Conservation (phyloP, 2,329 filamentous ascomycete genomes). For the Eutypa lata region DNA sequence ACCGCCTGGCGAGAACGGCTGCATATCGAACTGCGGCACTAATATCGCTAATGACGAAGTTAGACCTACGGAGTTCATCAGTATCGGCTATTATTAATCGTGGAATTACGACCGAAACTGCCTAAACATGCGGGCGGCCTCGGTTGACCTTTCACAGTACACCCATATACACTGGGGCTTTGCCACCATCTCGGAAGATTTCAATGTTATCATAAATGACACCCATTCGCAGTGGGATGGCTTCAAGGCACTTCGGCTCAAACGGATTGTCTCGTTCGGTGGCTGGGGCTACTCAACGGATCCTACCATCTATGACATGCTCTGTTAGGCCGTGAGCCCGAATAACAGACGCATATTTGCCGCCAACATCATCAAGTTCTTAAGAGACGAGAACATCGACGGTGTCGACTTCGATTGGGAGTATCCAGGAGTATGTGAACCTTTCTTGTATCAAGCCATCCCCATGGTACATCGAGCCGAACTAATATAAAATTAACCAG, state of each 20-base stretch:
- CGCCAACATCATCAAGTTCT: slow-evolving; percentile 29
- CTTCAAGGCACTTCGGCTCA: slow-evolving; percentile 22
- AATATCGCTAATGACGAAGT: slow-evolving; percentile 7
- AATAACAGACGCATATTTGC: slow-evolving; percentile 28
- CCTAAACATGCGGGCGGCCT: slow-evolving; percentile 16
- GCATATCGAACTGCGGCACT: slow-evolving; percentile 18
- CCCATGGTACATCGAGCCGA: no score
- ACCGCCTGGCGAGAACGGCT: slow-evolving; percentile 24
- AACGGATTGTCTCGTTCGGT: slow-evolving; percentile 36
- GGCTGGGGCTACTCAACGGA: slow-evolving; percentile 37
- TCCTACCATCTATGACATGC: slow-evolving; percentile 26
- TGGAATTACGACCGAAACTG: slow-evolving; percentile 25
- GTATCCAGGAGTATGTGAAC: slow-evolving; percentile 28
- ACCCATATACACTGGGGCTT: slow-evolving; percentile 30
- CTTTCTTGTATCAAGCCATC: neutral
- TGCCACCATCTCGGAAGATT: slow-evolving; percentile 18
- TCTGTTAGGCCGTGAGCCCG: slow-evolving; percentile 27
- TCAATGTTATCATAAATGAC: slow-evolving; percentile 16
- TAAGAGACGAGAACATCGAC: slow-evolving; percentile 21
- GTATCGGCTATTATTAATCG: slow-evolving; percentile 27
- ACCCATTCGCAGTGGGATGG: slow-evolving; percentile 19
- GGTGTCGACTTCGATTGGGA: slow-evolving; percentile 31
- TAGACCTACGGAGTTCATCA: slow-evolving; percentile 2
- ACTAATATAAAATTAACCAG: no score
- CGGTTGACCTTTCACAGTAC: slow-evolving; percentile 13